These are phyloP conservation scores for Monilinia aucupariae DNA, from an alignment of 2,329 filamentous ascomycete genomes.

Conservation along the genomic window DNA sequence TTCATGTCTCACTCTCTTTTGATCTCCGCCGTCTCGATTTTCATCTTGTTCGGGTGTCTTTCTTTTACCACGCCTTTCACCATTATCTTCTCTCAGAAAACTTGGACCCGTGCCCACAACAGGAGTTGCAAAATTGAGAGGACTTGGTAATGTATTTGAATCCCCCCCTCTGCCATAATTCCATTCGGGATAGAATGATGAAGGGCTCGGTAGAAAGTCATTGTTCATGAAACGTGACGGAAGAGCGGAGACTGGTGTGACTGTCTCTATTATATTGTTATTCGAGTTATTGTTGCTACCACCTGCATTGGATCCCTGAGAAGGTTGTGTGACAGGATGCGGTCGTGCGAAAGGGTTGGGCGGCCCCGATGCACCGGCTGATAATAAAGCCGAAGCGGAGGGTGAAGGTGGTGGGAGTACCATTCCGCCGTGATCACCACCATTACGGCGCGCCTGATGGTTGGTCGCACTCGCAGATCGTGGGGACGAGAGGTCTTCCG, in stretches of 20 bases:
- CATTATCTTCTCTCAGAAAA: constrained; percentile 53
- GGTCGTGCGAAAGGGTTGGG: constrained; percentile 94
- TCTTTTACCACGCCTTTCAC: constrained; percentile 24
- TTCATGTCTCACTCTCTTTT: constrained; percentile 15
- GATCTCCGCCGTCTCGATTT: constrained; percentile 9
- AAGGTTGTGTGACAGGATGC: constrained; percentile 56
- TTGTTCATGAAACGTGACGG: constrained; percentile 87
- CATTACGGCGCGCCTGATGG: constrained; percentile 27
- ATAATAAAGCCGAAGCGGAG: constrained; percentile 70
- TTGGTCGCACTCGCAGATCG: constrained; percentile 28
- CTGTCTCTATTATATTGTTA: constrained; percentile 49
- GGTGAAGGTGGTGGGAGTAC: constrained; percentile 91
- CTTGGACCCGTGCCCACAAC: constrained; percentile 56
- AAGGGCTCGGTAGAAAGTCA: constrained; percentile 83
- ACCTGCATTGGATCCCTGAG: constrained; percentile 33
- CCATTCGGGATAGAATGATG: constrained; percentile 90
- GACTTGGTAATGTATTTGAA: constrained; percentile 84
- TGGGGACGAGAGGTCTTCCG: constrained; percentile 55
- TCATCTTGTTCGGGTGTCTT: constrained; percentile 17
- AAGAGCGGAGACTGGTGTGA: constrained; percentile 84
- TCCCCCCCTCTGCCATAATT: constrained; percentile 60
- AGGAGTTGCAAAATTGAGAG: constrained; percentile 87
- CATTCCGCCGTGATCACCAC: constrained; percentile 45
- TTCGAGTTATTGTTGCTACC: constrained; percentile 40
- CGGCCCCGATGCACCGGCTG: constrained; percentile 84